These are phyloP conservation scores for Dactylellina drechsleri DNA, from an alignment of 2,329 filamentous ascomycete genomes.

Conservation along the genomic window DNA sequence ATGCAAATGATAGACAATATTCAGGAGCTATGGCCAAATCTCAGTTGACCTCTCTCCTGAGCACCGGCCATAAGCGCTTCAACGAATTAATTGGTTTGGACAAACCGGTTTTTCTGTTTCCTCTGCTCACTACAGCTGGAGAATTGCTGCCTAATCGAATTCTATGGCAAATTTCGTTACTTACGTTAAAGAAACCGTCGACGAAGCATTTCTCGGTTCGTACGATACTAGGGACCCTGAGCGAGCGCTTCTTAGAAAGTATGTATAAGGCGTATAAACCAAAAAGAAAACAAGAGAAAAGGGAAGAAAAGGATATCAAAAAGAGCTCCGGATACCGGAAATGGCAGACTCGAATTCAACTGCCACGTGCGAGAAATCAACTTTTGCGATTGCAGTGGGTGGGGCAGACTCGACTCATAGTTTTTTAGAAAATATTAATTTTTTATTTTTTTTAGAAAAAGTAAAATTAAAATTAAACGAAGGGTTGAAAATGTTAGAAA, in stretches of 20 bases:
- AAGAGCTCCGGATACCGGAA: conserved; percentile 50
- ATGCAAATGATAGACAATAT: neutral
- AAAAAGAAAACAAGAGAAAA: too few species aligned
- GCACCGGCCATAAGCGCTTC: neutral
- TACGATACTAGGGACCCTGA: conserved; percentile 33
- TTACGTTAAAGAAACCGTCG: conserved; percentile 19
- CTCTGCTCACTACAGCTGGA: conserved; percentile 20
- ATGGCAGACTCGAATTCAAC: conserved; percentile 5
- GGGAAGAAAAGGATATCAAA: conserved; percentile 14
- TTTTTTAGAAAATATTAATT: too few species aligned
- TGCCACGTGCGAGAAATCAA: conserved; percentile 44
- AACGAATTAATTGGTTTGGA: too few species aligned
- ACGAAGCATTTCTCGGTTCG: conserved; percentile 38
- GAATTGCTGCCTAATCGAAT: conserved; percentile 42
- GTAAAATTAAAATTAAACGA: conserved; percentile 21
- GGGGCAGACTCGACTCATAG: conserved; percentile 12
- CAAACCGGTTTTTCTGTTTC: conserved; percentile 1
- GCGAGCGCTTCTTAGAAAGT: conserved; percentile 17
- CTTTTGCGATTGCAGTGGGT: neutral
- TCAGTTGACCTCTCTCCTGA: neutral
- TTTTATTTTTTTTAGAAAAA: neutral
- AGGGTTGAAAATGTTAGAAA: neutral
- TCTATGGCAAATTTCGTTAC: neutral
- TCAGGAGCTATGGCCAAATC: conserved; percentile 16
- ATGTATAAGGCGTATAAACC: conserved; percentile 15